A percentile compares a stretch with the other conserved stretches of the same genome.
phyloP scores from a whole-genome alignment of 352 stramenopile genomes.

The Phytophthora syringae region DNA sequence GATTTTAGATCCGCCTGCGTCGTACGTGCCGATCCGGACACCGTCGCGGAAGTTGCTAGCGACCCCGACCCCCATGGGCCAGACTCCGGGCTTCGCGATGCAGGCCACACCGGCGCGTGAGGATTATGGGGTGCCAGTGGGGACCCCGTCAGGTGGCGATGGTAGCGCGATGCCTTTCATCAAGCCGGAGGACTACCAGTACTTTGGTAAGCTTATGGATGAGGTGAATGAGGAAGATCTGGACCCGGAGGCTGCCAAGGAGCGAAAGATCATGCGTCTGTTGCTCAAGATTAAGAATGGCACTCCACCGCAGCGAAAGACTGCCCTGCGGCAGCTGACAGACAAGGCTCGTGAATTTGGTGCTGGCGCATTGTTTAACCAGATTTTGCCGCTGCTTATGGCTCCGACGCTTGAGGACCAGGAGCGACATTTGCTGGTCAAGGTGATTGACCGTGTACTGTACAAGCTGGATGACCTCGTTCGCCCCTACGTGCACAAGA shows the following conservation, averaged over 20 bases:
- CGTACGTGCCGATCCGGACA: conserved; percentile 96
- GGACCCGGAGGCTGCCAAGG: conserved; percentile 94
- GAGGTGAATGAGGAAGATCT: conserved; percentile 87
- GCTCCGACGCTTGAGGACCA: conserved; percentile 98
- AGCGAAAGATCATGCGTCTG: conserved; percentile 98
- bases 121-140: conserved; percentile 79
- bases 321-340: conserved; percentile 96
- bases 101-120: conserved; percentile 77
- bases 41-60: conserved; percentile 95
- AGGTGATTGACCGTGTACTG: conserved; percentile 99
- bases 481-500: conserved; percentile 99
- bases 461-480: conserved; percentile 99
- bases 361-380: conserved; percentile 98
- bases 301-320: conserved; percentile 97
- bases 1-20: conserved; percentile 94
- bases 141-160: conserved; percentile 68
- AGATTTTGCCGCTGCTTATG: conserved; percentile 99
- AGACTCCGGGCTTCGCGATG: conserved; percentile 92
- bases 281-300: conserved; percentile 99
- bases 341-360: conserved; percentile 98
- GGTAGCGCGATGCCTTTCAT: conserved; percentile 95
- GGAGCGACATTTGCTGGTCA: conserved; percentile 99
- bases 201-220: conserved; percentile 97
- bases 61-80: conserved; percentile 95
- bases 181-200: conserved; percentile 99